phyloP scores from a whole-genome alignment of 192 early-diverging fungal genomes.

The Coemansia sp. region DNA sequence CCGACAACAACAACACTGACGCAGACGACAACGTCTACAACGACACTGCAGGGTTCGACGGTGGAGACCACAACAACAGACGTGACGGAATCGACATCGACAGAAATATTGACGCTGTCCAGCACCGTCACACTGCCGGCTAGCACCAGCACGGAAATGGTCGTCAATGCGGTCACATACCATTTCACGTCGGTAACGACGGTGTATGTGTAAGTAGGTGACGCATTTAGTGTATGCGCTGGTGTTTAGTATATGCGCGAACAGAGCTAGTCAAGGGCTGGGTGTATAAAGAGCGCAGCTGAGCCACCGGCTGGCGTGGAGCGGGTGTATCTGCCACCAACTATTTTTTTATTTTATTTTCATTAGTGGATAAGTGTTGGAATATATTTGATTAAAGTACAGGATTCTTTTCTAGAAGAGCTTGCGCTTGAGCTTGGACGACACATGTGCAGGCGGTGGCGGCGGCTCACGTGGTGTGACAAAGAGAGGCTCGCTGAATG shows the following conservation, averaged over 20 bases:
- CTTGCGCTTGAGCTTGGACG: conserved; percentile 14
- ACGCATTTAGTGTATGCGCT: neutral
- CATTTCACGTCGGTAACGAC: no score
- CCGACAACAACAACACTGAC: conserved; percentile 7
- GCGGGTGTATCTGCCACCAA: no score
- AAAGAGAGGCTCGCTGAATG: neutral
- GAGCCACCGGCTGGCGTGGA: no score
- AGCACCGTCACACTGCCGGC: conserved; percentile 1
- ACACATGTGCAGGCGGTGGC: neutral
- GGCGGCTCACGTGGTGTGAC: neutral
- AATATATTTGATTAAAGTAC: neutral
- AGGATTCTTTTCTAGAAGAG: conserved; percentile 2
- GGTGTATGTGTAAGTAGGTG: neutral
- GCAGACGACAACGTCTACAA: conserved; percentile 4
- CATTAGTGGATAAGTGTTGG: no score
- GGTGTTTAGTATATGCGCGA: neutral
- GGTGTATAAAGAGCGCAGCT: neutral
- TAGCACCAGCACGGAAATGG: neutral
- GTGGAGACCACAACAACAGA: neutral
- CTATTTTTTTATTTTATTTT: no score
- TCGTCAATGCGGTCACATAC: neutral
- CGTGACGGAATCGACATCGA: conserved; percentile 1
- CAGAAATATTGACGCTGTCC: conserved; percentile 8
- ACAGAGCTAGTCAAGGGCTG: no score
- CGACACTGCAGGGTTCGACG: neutral